A percentile compares a stretch with the other conserved stretches of the same genome.
Conservation (phyloP, 345 rosid species). For the Microthlaspi erraticum region DNA sequence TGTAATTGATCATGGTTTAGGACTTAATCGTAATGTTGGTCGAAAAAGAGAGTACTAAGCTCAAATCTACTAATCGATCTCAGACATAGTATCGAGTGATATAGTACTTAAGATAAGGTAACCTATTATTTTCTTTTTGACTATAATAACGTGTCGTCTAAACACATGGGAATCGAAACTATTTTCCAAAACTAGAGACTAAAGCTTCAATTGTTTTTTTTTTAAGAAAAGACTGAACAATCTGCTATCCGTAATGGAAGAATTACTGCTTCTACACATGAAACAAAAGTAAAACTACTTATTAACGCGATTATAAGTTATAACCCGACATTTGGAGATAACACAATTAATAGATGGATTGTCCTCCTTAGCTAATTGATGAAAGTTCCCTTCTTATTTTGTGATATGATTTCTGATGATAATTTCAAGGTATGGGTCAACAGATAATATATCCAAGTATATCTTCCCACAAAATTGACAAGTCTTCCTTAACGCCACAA, state of each 20-base stretch:
- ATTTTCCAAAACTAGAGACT: no score
- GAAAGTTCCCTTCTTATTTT: background rate
- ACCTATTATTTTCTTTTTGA: conserved; percentile 8
- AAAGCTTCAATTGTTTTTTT: no score
- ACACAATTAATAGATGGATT: conserved; percentile 16
- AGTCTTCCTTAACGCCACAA: conserved; percentile 3
- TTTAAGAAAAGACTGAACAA: background rate
- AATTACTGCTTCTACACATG: background rate
- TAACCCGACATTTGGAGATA: conserved; percentile 34
- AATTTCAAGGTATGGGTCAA: conserved; percentile 37
- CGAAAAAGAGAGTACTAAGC: no score
- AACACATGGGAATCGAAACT: conserved; percentile 20
- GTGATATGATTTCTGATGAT: background rate
- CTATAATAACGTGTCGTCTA: background rate
- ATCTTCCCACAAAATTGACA: conserved; percentile 30
- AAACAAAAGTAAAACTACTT: no score
- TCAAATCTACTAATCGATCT: conserved; percentile 14
- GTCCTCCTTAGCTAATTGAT: conserved; percentile 18
- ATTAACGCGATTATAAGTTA: conserved; percentile 13
- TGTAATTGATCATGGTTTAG: no score
- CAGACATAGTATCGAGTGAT: conserved; percentile 24
- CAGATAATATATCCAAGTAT: conserved; percentile 24
- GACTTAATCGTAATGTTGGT: no score
- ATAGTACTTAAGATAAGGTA: conserved; percentile 24
- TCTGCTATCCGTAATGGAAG: background rate